phyloP scores from a whole-genome alignment of 208 protist species.

The Willaertia magna region DNA sequence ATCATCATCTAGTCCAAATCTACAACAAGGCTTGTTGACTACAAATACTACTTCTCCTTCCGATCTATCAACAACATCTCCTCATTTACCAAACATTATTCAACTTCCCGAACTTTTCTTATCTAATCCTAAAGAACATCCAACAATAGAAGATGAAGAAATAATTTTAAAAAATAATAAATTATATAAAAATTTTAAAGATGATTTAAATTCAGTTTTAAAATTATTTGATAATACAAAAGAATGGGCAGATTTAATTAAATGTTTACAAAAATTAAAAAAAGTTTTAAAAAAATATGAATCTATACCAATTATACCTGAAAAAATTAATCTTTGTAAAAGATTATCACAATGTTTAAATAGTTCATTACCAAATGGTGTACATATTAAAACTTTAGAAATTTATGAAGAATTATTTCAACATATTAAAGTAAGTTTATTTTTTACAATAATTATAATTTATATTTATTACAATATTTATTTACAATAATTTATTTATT shows the following conservation, averaged over 20 bases:
- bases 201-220: conserved; percentile 28
- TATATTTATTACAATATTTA: background rate
- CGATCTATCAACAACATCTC: too few species aligned
- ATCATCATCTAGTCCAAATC: too few species aligned
- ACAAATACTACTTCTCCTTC: too few species aligned
- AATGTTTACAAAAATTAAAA: conserved; percentile 25
- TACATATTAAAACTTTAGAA: conserved; percentile 40
- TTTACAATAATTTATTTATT: too few species aligned
- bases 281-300: conserved; percentile 8
- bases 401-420: conserved; percentile 37
- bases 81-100: too few species aligned
- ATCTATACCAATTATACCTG: conserved; percentile 17
- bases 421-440: conserved; percentile 17
- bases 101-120: too few species aligned
- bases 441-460: background rate
- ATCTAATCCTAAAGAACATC: background rate
- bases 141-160: background rate
- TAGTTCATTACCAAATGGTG: conserved; percentile 33
- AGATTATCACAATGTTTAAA: conserved; percentile 43
- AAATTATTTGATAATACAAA: conserved; percentile 26
- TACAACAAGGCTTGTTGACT: too few species aligned
- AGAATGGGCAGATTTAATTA: conserved; percentile 43
- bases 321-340: conserved; percentile 35
- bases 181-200: conserved; percentile 27
- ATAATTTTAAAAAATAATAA: background rate